These are phyloP conservation scores for Mycena capillaripes DNA, from an alignment of 768 basidiomycete genomes.

Conservation along the genomic window DNA sequence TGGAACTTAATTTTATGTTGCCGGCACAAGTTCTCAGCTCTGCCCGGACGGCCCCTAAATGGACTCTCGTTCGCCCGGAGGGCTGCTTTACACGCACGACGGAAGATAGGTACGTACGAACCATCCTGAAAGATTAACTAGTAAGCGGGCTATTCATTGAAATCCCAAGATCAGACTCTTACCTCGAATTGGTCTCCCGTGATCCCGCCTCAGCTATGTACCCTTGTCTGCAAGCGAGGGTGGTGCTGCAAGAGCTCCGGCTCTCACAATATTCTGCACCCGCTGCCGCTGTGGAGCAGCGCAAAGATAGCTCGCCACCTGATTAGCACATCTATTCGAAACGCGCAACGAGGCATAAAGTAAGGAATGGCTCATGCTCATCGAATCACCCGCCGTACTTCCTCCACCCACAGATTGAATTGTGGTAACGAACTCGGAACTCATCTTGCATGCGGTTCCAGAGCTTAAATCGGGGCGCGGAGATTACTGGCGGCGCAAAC, in stretches of 20 bases:
- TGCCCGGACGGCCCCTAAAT: background rate
- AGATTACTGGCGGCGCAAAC: background rate
- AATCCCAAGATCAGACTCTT: too few species aligned
- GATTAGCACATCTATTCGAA: constrained; percentile 16
- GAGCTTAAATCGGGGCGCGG: constrained; percentile 13
- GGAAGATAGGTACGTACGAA: constrained; percentile 5
- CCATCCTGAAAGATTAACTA: background rate
- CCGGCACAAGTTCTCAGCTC: constrained; percentile 12
- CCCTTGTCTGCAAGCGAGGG: background rate
- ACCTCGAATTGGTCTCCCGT: too few species aligned
- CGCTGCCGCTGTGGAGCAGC: constrained; percentile 12
- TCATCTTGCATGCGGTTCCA: constrained; percentile 2
- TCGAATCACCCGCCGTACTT: constrained; percentile 9
- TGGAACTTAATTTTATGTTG: constrained; percentile 23
- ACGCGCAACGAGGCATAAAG: constrained; percentile 13
- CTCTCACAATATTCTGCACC: background rate
- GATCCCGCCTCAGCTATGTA: background rate
- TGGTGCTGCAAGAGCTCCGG: background rate
- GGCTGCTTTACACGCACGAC: background rate
- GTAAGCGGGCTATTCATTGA: background rate
- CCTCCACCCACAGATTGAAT: background rate
- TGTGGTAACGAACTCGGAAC: background rate
- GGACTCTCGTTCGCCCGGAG: constrained; percentile 8
- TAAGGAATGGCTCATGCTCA: background rate
- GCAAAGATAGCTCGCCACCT: constrained; percentile 22